Percentiles rank a stretch among this genome's conserved stretches.
Conservation (phyloP, 2,329 filamentous ascomycete genomes). For the Colletotrichum sp. region DNA sequence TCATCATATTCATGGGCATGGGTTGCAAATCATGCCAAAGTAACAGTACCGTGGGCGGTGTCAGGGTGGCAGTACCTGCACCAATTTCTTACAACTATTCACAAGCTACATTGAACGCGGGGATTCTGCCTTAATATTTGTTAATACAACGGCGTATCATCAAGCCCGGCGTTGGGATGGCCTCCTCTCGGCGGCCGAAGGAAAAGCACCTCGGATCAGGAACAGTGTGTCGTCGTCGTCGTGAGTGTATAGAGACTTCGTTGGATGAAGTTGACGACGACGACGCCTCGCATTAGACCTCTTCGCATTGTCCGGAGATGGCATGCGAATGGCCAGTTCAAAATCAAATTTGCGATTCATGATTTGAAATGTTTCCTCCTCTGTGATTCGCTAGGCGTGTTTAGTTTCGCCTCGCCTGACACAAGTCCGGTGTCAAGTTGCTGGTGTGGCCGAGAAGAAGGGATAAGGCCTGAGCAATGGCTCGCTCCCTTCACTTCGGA, state of each 20-base stretch:
- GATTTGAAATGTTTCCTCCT: background rate
- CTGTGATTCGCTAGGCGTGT: background rate
- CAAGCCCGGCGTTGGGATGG: background rate
- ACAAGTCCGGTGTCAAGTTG: conserved; percentile 7
- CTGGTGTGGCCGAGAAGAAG: background rate
- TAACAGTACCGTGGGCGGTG: background rate
- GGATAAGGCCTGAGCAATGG: background rate
- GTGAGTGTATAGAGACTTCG: background rate
- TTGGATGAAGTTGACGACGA: background rate
- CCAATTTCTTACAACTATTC: background rate
- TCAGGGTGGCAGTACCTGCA: background rate
- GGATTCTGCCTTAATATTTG: background rate
- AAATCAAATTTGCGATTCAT: background rate
- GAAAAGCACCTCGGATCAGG: background rate
- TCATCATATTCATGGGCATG: background rate
- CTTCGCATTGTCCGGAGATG: background rate
- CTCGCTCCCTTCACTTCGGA: background rate
- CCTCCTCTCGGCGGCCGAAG: background rate
- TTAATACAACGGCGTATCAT: background rate
- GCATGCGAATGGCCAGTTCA: background rate
- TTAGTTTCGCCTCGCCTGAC: conserved; percentile 2
- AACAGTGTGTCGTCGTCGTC: background rate
- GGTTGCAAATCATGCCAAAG: background rate
- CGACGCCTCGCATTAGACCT: background rate
- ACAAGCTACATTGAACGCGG: background rate